phyloP scores from a whole-genome alignment of 2,329 filamentous ascomycete species.

The Penicillium sp. region DNA sequence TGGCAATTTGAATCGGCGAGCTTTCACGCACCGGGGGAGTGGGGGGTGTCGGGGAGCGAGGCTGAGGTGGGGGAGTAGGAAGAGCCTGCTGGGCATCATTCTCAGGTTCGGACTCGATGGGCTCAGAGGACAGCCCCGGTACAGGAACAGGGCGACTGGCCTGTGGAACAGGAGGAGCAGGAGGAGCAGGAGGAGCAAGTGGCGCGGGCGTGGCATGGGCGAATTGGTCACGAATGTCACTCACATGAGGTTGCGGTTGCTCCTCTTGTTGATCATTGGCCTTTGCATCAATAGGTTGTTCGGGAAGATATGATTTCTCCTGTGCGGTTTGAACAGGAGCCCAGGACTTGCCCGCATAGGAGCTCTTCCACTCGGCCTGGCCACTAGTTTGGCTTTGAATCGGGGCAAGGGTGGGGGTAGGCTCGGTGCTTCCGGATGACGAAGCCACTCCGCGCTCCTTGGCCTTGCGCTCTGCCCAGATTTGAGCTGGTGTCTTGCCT shows the following conservation, averaged over 20 bases:
- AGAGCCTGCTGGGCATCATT: constrained; percentile 33
- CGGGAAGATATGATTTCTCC: constrained; percentile 59
- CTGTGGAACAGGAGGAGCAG: constrained; percentile 62
- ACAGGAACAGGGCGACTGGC: constrained; percentile 69
- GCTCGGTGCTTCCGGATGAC: constrained; percentile 44
- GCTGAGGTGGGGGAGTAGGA: constrained; percentile 44
- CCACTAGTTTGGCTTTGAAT: constrained; percentile 70
- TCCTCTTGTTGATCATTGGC: constrained; percentile 51
- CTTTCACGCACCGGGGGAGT: constrained; percentile 52
- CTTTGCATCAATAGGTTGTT: constrained; percentile 62
- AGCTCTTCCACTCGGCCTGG: constrained; percentile 78
- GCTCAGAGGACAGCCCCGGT: constrained; percentile 68
- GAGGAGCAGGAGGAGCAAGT: constrained; percentile 38
- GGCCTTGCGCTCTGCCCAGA: constrained; percentile 98
- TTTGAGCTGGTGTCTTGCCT: constrained; percentile 92
- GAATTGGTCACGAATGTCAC: constrained; percentile 78
- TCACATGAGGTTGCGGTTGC: constrained; percentile 63
- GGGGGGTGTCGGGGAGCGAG: constrained; percentile 50
- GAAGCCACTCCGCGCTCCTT: constrained; percentile 62
- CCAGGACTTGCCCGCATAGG: constrained; percentile 88
- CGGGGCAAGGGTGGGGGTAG: constrained; percentile 49
- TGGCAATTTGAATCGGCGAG: constrained; percentile 81
- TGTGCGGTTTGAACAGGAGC: constrained; percentile 73
- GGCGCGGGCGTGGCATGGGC: constrained; percentile 58
- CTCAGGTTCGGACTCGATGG: constrained; percentile 51